Evolutionary conservation across 192 early-diverging fungal genomes (phyloP).

Genomic region (Backusella liffmaniae): DNA sequence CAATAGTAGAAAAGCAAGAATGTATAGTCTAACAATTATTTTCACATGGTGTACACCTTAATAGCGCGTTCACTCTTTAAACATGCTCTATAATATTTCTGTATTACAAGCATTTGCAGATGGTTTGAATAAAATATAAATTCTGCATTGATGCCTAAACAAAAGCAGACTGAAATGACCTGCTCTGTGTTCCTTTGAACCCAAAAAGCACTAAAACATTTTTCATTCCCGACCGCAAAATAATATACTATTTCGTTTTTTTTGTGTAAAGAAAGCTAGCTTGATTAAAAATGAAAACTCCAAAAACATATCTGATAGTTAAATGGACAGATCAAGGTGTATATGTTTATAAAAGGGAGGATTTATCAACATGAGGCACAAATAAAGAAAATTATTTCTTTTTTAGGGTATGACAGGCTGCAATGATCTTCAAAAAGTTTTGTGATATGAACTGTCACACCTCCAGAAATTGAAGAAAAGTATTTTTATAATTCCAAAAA

Average conservation of each 20-base stretch:
- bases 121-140: neutral
- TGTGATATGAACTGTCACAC: too few species aligned
- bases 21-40: too few species aligned
- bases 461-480: neutral
- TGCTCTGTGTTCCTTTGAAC: neutral
- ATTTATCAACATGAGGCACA: neutral
- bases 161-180: neutral
- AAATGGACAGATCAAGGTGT: neutral
- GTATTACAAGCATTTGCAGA: neutral
- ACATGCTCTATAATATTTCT: neutral
- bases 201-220: neutral
- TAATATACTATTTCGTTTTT: neutral
- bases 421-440: neutral
- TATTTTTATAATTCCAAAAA: neutral
- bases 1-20: too few species aligned
- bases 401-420: neutral
- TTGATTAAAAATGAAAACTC: neutral
- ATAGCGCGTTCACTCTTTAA: neutral
- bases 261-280: neutral
- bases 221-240: neutral
- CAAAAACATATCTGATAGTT: neutral
- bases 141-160: neutral
- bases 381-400: neutral
- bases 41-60: neutral
- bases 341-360: neutral